These are phyloP conservation scores for Aquilaria malaccensis DNA, from an alignment of 345 rosid genomes.

Conservation along the genomic window DNA sequence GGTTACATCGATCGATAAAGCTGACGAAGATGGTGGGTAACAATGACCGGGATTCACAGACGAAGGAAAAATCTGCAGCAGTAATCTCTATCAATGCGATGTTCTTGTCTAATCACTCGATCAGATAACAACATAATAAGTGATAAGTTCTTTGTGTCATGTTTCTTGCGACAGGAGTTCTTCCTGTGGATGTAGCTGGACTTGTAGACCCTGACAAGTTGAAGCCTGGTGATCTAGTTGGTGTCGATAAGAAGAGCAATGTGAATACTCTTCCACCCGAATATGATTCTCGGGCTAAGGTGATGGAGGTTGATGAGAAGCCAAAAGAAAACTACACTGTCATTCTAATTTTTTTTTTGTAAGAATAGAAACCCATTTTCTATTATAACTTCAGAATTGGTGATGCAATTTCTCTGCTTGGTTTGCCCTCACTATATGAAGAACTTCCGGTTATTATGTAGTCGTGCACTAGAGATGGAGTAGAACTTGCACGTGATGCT, in stretches of 20 bases:
- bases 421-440: neutral
- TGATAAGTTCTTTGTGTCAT: too few species aligned
- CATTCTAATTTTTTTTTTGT: too few species aligned
- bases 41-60: too few species aligned
- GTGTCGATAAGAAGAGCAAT: constrained; percentile 96
- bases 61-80: too few species aligned
- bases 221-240: constrained; percentile 98
- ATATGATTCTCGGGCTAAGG: constrained; percentile 94
- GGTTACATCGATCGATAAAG: too few species aligned
- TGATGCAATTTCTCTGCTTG: neutral
- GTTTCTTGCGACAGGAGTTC: constrained; percentile 16
- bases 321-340: too few species aligned
- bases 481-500: constrained; percentile 99
- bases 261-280: constrained; percentile 92
- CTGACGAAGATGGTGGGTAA: too few species aligned
- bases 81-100: too few species aligned
- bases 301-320: constrained; percentile 95
- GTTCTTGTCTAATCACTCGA: too few species aligned
- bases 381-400: too few species aligned
- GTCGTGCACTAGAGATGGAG: constrained; percentile 99
- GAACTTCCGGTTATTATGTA: constrained; percentile 19
- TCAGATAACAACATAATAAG: too few species aligned
- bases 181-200: constrained; percentile 71
- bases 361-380: too few species aligned
- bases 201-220: constrained; percentile 95